Evolutionary conservation across 495 filamentous ascomycete species (phyloP).

Genomic region (Arthonia radiata): DNA sequence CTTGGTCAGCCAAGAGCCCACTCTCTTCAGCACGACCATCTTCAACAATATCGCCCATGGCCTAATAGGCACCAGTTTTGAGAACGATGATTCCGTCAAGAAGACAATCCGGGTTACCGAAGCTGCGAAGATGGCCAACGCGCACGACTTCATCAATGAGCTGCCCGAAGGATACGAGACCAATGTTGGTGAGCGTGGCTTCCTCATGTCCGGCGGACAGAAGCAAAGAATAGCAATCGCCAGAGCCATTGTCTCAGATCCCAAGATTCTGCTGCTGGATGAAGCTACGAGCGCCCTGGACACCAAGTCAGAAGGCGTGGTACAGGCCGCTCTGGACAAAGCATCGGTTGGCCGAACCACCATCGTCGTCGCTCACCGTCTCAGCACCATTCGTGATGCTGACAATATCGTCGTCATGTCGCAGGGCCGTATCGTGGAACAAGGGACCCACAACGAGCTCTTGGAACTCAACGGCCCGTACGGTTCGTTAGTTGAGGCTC

Average conservation of each 20-base stretch:
- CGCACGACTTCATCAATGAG: constrained; percentile 67
- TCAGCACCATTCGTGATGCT: constrained; percentile 81
- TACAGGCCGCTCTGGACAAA: constrained; percentile 75
- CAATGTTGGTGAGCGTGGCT: constrained; percentile 84
- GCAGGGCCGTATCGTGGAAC: constrained; percentile 65
- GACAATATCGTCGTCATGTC: constrained; percentile 93
- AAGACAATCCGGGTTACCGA: constrained; percentile 45
- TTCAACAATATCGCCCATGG: constrained; percentile 69
- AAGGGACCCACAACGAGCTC: constrained; percentile 55
- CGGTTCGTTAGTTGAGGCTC: constrained; percentile 53
- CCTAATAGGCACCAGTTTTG: constrained; percentile 60
- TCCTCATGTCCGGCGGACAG: constrained; percentile 78
- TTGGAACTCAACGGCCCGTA: constrained; percentile 38
- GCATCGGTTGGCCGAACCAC: constrained; percentile 81
- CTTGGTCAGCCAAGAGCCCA: constrained; percentile 69
- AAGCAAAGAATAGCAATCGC: constrained; percentile 86
- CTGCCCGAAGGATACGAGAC: constrained; percentile 83
- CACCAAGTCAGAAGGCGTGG: constrained; percentile 82
- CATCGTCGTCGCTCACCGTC: constrained; percentile 82
- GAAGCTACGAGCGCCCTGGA: constrained; percentile 92
- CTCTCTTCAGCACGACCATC: constrained; percentile 66
- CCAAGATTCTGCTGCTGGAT: constrained; percentile 85
- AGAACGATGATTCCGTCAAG: constrained; percentile 36
- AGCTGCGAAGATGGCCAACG: constrained; percentile 76
- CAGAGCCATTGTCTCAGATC: constrained; percentile 74